Evolutionary conservation across 2,329 filamentous ascomycete genomes (phyloP).

Genomic region (Zarea fungicola): DNA sequence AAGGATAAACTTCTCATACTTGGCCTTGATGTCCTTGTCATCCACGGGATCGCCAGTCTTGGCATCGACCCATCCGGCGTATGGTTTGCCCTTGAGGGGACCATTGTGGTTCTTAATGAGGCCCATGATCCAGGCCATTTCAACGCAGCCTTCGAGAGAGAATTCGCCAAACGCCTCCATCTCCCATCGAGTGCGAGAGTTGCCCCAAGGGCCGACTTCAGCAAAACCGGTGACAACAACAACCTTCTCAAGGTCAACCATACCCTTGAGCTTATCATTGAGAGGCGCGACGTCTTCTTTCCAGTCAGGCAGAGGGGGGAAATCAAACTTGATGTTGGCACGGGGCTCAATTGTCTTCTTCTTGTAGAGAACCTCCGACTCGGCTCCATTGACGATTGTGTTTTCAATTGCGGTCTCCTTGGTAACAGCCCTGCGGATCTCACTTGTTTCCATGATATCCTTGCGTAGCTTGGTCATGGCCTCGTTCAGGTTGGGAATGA

Average conservation of each 20-base stretch:
- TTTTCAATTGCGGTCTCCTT: conserved; percentile 97
- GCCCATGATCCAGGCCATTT: conserved; percentile 99
- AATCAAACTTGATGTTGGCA: conserved; percentile 97
- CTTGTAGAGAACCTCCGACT: conserved; percentile 88
- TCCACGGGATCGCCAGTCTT: conserved; percentile 95
- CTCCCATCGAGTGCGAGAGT: conserved; percentile 96
- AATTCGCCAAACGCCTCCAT: conserved; percentile 98
- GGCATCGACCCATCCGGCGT: conserved; percentile 93
- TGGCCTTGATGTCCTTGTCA: conserved; percentile 94
- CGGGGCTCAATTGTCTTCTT: conserved; percentile 89
- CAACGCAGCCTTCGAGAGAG: conserved; percentile 93
- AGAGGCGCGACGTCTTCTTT: conserved; percentile 84
- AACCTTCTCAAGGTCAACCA: conserved; percentile 98
- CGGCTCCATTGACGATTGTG: conserved; percentile 92
- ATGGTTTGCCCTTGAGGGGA: conserved; percentile 88
- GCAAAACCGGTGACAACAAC: conserved; percentile 96
- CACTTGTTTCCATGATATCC: conserved; percentile 91
- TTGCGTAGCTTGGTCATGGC: conserved; percentile 90
- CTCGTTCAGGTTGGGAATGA: conserved; percentile 92
- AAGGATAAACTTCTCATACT: conserved; percentile 95
- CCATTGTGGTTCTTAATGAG: conserved; percentile 99
- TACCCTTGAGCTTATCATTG: conserved; percentile 84
- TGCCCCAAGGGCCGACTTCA: conserved; percentile 96
- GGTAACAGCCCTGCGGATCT: conserved; percentile 86
- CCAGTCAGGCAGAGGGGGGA: conserved; percentile 88